These are phyloP conservation scores for Ogataea saltuana DNA, from an alignment of 805 yeast species.

Conservation along the genomic window DNA sequence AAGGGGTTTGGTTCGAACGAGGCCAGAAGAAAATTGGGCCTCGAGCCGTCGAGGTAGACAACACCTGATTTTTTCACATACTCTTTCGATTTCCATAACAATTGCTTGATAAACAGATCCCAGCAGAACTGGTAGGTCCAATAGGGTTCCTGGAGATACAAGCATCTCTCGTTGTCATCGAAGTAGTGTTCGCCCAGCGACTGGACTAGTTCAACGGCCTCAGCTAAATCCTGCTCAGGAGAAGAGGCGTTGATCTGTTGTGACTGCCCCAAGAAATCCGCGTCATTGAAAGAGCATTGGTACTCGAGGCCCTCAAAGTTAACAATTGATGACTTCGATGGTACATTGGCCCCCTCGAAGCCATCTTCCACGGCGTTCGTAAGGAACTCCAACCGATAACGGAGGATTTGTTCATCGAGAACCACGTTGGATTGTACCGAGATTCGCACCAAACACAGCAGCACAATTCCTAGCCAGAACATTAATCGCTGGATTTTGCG, in stretches of 20 bases:
- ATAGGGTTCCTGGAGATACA: conserved; percentile 13
- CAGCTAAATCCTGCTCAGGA: conserved; percentile 3
- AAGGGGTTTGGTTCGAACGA: conserved; percentile 15
- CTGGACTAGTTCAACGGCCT: conserved; percentile 23
- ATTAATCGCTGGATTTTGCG: not conserved
- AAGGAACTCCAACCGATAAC: conserved; percentile 1
- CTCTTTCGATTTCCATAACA: not conserved
- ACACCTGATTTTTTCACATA: not conserved
- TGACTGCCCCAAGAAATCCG: not conserved
- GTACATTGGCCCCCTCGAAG: not conserved
- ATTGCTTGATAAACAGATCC: not conserved
- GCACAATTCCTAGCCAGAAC: not conserved
- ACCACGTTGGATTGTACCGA: not conserved
- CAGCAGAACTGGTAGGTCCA: conserved; percentile 19
- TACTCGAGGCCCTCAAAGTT: not conserved
- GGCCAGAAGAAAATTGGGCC: conserved; percentile 24
- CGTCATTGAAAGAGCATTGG: conserved; percentile 1
- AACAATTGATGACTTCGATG: not conserved
- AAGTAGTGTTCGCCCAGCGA: conserved; percentile 12
- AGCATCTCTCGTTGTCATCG: conserved; percentile 2
- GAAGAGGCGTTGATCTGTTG: not conserved
- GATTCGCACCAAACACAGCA: not conserved
- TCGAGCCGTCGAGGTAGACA: conserved; percentile 7
- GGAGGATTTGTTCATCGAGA: conserved; percentile 6
- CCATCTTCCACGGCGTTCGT: not conserved